Base-by-base conservation (phyloP, 257 asterid genomes). In the Galeopsis tetrahit region DNA sequence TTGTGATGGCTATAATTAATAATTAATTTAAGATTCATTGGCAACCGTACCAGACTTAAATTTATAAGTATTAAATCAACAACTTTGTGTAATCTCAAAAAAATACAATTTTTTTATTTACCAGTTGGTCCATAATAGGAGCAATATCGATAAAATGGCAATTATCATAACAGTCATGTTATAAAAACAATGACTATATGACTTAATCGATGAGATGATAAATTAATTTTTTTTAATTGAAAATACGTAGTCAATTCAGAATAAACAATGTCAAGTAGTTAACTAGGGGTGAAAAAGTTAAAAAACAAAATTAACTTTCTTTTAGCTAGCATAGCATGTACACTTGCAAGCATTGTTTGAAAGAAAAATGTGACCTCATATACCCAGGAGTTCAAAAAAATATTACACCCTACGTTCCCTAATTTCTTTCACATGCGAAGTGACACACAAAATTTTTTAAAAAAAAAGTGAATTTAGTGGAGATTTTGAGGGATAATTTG, bases 251-350 rank as follows among this genome's bases (percentile, higher is more conserved):
- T 5, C 52, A 17, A 14, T 14, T 42, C 15, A 32, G 33, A 70
- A 57, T 43, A 48, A n/a, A 57, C 65, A 39, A 40, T 9, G 14
- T 70, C 67, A 40, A 70, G 67, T 56, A n/a, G 75, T 13, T 34
- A 58, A 1, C 28, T 21, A 21, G 28, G 17, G 10, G 15, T 40
- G 15, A 35, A 17, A 70, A 13, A 1, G 15, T 28, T n/a, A 17
- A 7, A 7, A 34, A 4, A 14, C 4, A 6, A 68, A 17, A 52
- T 58, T 48, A 13, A 49, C 8, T 48, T 8, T 33, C 8, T n/a
- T 13, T 10, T 7, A 17, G n/a, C n/a, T n/a, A n/a, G n/a, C n/a
- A n/a, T n/a, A n/a, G 35, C 35, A n/a, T n/a, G 48, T 4, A 13
- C 9, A 34, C 40, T 31, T 7, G 35, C 31, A 2, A 38, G 42